A percentile compares a stretch with the other conserved stretches of the same genome.
Conservation (phyloP, 306 rosid species). For the Corylus americana region DNA sequence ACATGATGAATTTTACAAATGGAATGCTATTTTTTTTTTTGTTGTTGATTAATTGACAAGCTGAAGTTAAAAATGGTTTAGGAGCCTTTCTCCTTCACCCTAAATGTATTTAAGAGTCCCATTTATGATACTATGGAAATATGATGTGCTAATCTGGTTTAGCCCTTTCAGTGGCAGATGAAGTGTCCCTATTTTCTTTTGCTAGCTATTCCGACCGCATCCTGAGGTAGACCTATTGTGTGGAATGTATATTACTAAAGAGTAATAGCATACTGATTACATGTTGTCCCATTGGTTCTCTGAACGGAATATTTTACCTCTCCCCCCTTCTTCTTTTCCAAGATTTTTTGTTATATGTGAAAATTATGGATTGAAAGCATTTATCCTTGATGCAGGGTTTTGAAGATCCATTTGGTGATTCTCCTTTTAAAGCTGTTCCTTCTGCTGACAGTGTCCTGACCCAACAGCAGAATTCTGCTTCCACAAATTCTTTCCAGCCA, state of each 20-base stretch:
- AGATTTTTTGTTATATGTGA: not conserved
- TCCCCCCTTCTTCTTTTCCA: not conserved
- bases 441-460: conserved; percentile 47
- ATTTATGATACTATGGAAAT: not conserved
- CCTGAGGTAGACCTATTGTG: not conserved
- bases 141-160: not conserved
- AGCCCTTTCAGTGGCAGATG: not conserved
- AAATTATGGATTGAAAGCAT: conserved; percentile 18
- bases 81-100: not conserved
- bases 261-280: not conserved
- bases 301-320: not conserved
- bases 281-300: not conserved
- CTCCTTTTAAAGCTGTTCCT: conserved; percentile 81
- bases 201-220: not conserved
- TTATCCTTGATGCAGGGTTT: conserved; percentile 51
- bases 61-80: not conserved
- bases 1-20: no score
- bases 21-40: not conserved
- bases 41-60: not conserved
- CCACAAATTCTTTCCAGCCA: conserved; percentile 18
- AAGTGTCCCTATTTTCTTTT: not conserved
- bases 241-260: not conserved
- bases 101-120: not conserved
- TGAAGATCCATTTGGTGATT: conserved; percentile 91
- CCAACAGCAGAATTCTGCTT: conserved; percentile 44